Base-by-base conservation (phyloP, 805 yeast genomes). In the Lipomyces chichibuensis region DNA sequence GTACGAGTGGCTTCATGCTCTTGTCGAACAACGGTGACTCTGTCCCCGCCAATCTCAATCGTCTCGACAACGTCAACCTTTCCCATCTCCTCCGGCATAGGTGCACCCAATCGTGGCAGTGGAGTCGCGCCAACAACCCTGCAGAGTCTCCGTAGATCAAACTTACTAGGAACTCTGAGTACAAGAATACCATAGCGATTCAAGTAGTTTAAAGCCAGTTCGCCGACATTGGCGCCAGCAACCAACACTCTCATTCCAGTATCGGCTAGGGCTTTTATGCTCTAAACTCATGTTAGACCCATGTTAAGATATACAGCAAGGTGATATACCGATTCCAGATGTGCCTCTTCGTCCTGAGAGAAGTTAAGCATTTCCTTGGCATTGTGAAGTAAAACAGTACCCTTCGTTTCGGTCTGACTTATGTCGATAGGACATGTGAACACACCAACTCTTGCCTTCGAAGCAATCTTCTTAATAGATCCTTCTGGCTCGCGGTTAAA, bases 111-210 rank as follows among this genome's bases (percentile, higher is more conserved):
- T 78, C 97, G 85, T 62, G 97, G 94, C 76, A 94, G 84, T 65
- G 98, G 98, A 33, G 98, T 90, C 56, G 98, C 98, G 59, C 98
- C 98, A 79, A 97, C 93, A 20, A 95, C 98, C 78, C 97, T 89
- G 75, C 96, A 90, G 69, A 95, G 83, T 78, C 99, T 88, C 83
- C 98, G 89, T 69, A 95, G 80, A 75, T 95, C 99, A 75, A 95
- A 95, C 77, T 95, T 95, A 71, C 96, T 89, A 69, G 96, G 94
- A 56, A 95, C 96, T 76, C 89, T 89, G 80, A 95, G 84, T 17
- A 93, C 94, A 69, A 95, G 81, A 57, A 95, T 88, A 39, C 87
- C 89, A 77, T 90, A 87, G 80, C 95, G 88, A 82, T 94, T 91
- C 78, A 95, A 82, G 79, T 91, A 95, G 80, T 95, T 98, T 75